These are phyloP conservation scores for Aquilaria agallochum DNA, from an alignment of 441 rosid genomes.

Conservation along the genomic window DNA sequence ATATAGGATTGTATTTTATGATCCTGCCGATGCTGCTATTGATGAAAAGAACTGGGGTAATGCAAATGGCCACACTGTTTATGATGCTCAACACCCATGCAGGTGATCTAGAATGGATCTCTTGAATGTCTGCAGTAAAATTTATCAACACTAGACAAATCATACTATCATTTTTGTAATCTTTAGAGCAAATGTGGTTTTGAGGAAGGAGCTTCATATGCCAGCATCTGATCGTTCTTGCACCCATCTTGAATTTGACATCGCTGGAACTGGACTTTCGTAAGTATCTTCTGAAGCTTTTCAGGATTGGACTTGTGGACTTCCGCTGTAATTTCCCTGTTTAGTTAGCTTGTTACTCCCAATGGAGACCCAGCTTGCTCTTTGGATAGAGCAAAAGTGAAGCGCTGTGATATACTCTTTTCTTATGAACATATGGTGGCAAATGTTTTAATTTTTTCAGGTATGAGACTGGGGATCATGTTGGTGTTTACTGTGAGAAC, in stretches of 20 bases:
- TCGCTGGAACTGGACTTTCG: slow-evolving; percentile 76
- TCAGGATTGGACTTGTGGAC: not conserved
- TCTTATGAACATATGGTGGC: not conserved
- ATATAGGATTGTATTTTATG: slow-evolving; percentile 74
- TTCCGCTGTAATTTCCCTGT: no score
- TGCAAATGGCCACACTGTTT: slow-evolving; percentile 73
- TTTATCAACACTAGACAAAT: slow-evolving; percentile 6
- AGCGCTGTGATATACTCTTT: not conserved
- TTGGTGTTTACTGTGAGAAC: slow-evolving; percentile 88
- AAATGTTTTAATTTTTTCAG: slow-evolving; percentile 34
- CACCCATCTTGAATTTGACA: slow-evolving; percentile 97
- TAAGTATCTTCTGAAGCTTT: slow-evolving; percentile 34
- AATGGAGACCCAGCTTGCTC: no score
- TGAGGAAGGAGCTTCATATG: slow-evolving; percentile 86
- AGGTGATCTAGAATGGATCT: slow-evolving; percentile 33
- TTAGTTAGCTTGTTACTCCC: no score
- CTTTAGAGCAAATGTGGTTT: slow-evolving; percentile 76
- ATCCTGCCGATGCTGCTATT: slow-evolving; percentile 43
- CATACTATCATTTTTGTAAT: slow-evolving; percentile 19
- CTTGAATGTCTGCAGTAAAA: not conserved
- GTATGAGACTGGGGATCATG: slow-evolving; percentile 98
- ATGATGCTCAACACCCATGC: slow-evolving; percentile 97
- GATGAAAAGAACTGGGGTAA: slow-evolving; percentile 52
- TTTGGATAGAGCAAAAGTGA: no score
- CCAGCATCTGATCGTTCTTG: slow-evolving; percentile 95